Conservation (phyloP, 1,284 basidiomycete species). For the Apiotrichum veenhuisii region DNA sequence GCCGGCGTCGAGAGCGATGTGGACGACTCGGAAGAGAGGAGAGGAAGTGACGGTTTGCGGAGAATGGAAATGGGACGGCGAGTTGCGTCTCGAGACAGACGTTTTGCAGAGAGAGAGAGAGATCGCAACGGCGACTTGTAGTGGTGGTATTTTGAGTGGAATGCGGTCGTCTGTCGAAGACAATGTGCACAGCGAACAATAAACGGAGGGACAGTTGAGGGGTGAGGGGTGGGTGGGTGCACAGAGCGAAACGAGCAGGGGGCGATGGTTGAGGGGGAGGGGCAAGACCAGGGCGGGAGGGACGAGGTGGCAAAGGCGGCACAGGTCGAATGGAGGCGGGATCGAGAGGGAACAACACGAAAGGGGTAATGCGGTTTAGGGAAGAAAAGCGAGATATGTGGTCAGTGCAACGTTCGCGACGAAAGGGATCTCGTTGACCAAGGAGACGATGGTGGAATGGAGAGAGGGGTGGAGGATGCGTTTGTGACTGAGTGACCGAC, state of each 20-base stretch:
- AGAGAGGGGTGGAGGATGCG: not conserved
- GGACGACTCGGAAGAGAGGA: not conserved
- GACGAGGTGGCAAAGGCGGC: not conserved
- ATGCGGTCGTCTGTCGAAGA: not conserved
- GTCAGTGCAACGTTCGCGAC: not conserved
- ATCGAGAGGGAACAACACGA: not conserved
- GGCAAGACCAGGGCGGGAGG: not conserved
- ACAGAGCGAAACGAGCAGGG: too few species aligned
- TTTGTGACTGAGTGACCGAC: not conserved
- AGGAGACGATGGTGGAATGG: not conserved
- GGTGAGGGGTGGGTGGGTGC: too few species aligned
- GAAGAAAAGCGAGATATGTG: not conserved
- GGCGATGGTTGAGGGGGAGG: too few species aligned
- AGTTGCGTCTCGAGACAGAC: not conserved
- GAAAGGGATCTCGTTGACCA: not conserved
- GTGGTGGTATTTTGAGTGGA: not conserved
- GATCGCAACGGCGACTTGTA: not conserved
- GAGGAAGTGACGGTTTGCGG: conserved; percentile 15
- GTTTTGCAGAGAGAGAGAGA: not conserved
- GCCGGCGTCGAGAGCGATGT: not conserved
- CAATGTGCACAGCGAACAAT: not conserved
- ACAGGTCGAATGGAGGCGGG: not conserved
- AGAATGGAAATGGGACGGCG: conserved; percentile 15
- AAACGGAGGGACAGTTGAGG: too few species aligned
- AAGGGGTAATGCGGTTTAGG: not conserved